Conservation (phyloP, 1,284 basidiomycete species). For the Irpex rosettiformis region DNA sequence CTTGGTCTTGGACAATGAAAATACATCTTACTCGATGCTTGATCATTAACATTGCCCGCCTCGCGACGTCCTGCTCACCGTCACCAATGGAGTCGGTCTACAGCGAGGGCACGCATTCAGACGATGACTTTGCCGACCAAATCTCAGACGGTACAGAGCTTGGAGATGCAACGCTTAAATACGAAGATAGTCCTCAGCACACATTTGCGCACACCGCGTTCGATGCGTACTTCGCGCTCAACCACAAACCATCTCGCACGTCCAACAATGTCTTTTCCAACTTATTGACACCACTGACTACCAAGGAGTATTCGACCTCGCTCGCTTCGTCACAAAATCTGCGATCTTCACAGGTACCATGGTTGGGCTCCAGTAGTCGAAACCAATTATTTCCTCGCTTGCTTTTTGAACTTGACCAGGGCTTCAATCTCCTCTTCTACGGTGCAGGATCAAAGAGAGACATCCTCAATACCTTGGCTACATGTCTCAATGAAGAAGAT, state of each 20-base stretch:
- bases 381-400: conserved; percentile 54
- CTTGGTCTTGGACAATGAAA: too few relatives aligned
- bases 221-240: conserved; percentile 79
- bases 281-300: conserved; percentile 62
- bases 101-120: neutral
- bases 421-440: conserved; percentile 85
- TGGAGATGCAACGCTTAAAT: neutral
- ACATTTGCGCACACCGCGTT: conserved; percentile 49
- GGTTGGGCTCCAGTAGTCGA: conserved; percentile 24
- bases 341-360: conserved; percentile 32
- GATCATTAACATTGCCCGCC: too few relatives aligned
- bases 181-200: neutral
- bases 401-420: conserved; percentile 68
- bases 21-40: too few relatives aligned
- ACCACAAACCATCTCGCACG: conserved; percentile 62
- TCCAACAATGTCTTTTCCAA: conserved; percentile 76
- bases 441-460: conserved; percentile 84
- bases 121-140: neutral
- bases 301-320: conserved; percentile 55
- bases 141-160: neutral
- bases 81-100: neutral
- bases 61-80: too few relatives aligned
- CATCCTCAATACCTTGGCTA: conserved; percentile 72
- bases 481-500: conserved; percentile 20
- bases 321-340: conserved; percentile 46